Conservation (phyloP, 2,329 filamentous ascomycete species). For the Beauveria rudraprayagi region DNA sequence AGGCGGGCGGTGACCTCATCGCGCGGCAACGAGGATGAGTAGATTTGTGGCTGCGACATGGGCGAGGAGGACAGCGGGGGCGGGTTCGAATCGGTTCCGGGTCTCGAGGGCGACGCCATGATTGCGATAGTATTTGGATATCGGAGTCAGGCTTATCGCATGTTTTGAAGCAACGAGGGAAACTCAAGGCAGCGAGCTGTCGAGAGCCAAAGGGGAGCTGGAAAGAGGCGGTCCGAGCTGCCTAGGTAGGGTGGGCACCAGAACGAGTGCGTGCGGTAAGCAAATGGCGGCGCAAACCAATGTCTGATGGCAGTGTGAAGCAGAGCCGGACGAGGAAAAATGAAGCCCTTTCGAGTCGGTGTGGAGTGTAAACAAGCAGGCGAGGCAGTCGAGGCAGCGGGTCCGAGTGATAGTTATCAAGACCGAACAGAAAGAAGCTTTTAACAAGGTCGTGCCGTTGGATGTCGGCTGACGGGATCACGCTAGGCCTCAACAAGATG, state of each 20-base stretch:
- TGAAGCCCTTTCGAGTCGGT: not conserved
- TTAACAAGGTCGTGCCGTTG: not conserved
- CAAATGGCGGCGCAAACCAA: not conserved
- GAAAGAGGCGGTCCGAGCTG: conserved; percentile 1
- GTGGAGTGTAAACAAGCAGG: not conserved
- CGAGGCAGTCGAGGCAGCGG: not conserved
- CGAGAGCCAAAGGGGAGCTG: not conserved
- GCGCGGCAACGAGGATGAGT: conserved; percentile 46
- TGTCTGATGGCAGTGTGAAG: not conserved
- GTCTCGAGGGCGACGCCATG: conserved; percentile 12
- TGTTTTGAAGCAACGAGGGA: not conserved
- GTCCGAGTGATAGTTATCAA: not conserved
- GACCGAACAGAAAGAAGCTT: not conserved
- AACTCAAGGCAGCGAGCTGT: not conserved
- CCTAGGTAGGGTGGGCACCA: not conserved
- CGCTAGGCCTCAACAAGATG: not conserved
- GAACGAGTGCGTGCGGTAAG: not conserved
- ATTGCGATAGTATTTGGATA: not conserved
- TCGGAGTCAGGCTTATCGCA: not conserved
- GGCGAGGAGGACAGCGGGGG: conserved; percentile 37
- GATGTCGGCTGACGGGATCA: conserved; percentile 5
- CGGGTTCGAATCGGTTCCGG: conserved; percentile 11
- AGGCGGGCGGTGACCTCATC: conserved; percentile 54
- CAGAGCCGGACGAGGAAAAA: not conserved
- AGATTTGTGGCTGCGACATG: conserved; percentile 37